These are phyloP conservation scores for Crinitomyces ghanaensis DNA, from an alignment of 805 yeast genomes.

Conservation along the genomic window DNA sequence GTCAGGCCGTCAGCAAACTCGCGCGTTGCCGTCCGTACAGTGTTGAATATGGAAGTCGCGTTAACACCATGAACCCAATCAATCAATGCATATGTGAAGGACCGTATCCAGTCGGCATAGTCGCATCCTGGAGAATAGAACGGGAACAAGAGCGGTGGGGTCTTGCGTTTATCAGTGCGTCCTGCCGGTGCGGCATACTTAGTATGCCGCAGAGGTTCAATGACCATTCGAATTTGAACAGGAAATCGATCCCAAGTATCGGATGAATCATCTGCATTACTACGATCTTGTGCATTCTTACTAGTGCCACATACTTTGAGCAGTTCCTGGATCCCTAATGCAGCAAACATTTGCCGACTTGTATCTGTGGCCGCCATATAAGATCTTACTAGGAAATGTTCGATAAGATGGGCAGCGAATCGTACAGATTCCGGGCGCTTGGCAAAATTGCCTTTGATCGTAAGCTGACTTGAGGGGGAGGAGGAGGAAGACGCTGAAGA, in stretches of 20 bases:
- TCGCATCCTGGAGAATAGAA: slow-evolving; percentile 47
- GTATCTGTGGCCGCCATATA: slow-evolving; percentile 91
- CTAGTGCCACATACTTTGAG: slow-evolving; percentile 49
- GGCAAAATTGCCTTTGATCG: slow-evolving; percentile 56
- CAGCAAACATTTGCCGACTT: slow-evolving; percentile 66
- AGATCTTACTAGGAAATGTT: slow-evolving; percentile 62
- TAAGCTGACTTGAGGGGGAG: no score
- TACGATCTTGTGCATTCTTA: slow-evolving; percentile 5
- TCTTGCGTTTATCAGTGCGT: no score
- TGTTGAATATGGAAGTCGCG: slow-evolving; percentile 40
- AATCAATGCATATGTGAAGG: slow-evolving; percentile 56
- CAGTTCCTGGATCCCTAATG: slow-evolving; percentile 82
- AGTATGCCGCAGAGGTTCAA: slow-evolving; percentile 65
- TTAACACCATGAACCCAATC: slow-evolving; percentile 28
- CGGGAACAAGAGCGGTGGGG: slow-evolving; percentile 36
- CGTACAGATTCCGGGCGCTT: slow-evolving; percentile 49
- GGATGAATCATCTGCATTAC: slow-evolving; percentile 11
- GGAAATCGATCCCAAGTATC: slow-evolving; percentile 52
- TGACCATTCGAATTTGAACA: slow-evolving; percentile 56
- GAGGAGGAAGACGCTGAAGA: no score
- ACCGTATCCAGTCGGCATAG: slow-evolving; percentile 60
- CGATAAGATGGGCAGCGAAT: slow-evolving; percentile 55
- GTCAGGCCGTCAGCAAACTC: slow-evolving; percentile 49
- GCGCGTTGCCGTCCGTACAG: slow-evolving; percentile 53
- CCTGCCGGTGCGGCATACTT: slow-evolving; percentile 52